These are phyloP conservation scores for Penstemon newberryi DNA, from an alignment of 257 asterid species.

Conservation along the genomic window DNA sequence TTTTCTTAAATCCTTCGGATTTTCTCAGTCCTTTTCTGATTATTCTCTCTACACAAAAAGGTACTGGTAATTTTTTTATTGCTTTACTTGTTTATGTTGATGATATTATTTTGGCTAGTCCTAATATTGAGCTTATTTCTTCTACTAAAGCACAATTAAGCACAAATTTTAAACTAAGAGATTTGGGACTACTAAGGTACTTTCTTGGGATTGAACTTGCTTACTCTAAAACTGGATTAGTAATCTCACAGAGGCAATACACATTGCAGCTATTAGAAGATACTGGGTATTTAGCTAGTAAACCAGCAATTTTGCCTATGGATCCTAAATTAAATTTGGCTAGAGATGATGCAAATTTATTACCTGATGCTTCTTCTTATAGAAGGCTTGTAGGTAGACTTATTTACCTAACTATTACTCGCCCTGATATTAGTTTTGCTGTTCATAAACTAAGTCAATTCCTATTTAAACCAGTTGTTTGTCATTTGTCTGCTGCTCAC, in stretches of 20 bases:
- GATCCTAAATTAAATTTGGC: not conserved
- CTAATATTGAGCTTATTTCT: too few relatives aligned
- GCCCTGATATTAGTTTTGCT: too few relatives aligned
- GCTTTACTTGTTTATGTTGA: too few relatives aligned
- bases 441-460: not conserved
- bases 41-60: too few relatives aligned
- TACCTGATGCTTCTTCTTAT: not conserved
- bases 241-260: not conserved
- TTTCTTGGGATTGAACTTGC: not conserved
- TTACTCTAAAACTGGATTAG: not conserved
- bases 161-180: not conserved
- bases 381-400: not conserved
- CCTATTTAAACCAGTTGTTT: not conserved
- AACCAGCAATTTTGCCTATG: not conserved
- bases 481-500: not conserved
- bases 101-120: too few relatives aligned
- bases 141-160: too few relatives aligned
- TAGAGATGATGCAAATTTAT: not conserved
- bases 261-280: not conserved
- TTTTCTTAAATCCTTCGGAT: too few relatives aligned
- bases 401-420: not conserved
- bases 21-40: too few relatives aligned
- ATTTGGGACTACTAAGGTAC: not conserved
- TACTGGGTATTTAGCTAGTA: not conserved
- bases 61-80: too few relatives aligned